Evolutionary conservation across 345 rosid species (phyloP).

Genomic region (Salix exigua): DNA sequence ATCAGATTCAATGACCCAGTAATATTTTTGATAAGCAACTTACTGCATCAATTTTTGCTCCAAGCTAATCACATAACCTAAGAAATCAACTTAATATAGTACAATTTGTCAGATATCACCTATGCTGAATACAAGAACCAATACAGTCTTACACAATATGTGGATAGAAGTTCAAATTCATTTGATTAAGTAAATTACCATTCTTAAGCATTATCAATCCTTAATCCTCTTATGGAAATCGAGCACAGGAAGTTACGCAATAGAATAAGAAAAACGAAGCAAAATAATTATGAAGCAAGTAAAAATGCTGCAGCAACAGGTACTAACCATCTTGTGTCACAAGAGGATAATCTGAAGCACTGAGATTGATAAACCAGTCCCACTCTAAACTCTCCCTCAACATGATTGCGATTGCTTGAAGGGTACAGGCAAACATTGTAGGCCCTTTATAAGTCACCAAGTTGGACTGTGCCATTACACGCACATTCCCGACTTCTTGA

Average conservation of each 20-base stretch:
- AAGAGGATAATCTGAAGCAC: constrained; percentile 93
- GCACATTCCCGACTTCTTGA: constrained; percentile 74
- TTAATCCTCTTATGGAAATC: neutral
- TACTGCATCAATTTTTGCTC: no score
- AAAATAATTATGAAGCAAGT: neutral
- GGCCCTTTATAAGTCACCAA: constrained; percentile 94
- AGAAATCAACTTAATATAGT: no score
- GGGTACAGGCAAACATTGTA: constrained; percentile 87
- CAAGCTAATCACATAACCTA: no score
- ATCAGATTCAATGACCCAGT: no score
- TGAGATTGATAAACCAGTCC: constrained; percentile 96
- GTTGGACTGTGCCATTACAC: constrained; percentile 85
- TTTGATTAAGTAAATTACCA: neutral
- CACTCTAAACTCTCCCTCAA: constrained; percentile 78
- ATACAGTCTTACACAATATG: no score
- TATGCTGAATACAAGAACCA: no score
- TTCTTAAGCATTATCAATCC: neutral
- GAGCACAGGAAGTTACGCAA: neutral
- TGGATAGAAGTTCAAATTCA: neutral
- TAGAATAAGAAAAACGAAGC: constrained; percentile 3
- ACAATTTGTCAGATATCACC: no score
- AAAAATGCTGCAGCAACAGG: neutral
- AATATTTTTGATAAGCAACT: no score
- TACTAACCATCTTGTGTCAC: constrained; percentile 90
- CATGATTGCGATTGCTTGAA: constrained; percentile 82